phyloP scores from a whole-genome alignment of 1,284 basidiomycete species.

The Coniophora puteana region DNA sequence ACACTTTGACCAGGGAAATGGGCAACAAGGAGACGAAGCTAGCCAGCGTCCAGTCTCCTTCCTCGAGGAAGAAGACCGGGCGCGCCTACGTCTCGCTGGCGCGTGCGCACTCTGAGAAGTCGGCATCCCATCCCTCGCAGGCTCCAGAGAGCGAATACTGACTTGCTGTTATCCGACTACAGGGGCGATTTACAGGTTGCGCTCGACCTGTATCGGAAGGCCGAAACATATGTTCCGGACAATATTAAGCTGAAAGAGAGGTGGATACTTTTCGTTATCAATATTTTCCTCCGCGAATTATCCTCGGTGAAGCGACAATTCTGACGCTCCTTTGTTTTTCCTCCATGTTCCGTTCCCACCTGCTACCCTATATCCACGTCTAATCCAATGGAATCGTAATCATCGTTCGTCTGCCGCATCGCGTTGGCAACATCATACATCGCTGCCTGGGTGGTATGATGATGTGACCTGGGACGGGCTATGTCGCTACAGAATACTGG shows the following conservation, averaged over 20 bases:
- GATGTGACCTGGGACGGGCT: slow-evolving; percentile 8
- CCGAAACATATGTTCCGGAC: slow-evolving; percentile 72
- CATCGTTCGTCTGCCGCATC: neutral
- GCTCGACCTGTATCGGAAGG: slow-evolving; percentile 71
- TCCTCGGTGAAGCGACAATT: slow-evolving; percentile 24
- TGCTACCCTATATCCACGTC: neutral
- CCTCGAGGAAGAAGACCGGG: slow-evolving; percentile 72
- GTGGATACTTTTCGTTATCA: slow-evolving; percentile 64
- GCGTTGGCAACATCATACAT: neutral
- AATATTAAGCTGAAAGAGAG: slow-evolving; percentile 78
- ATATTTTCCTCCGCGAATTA: slow-evolving; percentile 52
- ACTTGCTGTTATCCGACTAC: slow-evolving; percentile 6
- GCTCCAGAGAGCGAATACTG: neutral
- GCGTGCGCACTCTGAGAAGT: slow-evolving; percentile 75
- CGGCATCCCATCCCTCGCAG: slow-evolving; percentile 13
- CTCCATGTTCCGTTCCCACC: slow-evolving; percentile 5
- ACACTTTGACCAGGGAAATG: slow-evolving; percentile 43
- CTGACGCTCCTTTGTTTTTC: slow-evolving; percentile 18
- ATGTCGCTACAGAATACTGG: slow-evolving; percentile 54
- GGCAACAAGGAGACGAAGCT: slow-evolving; percentile 55
- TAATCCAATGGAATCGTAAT: neutral
- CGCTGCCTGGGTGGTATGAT: slow-evolving; percentile 7
- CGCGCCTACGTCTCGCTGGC: slow-evolving; percentile 73
- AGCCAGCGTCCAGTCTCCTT: slow-evolving; percentile 60
- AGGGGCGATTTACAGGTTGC: slow-evolving; percentile 72